Evolutionary conservation across 176 grass and related monocot species (phyloP), one percentile per base, ranked within the genome.

Genomic region (Thalia dealbata): DNA sequence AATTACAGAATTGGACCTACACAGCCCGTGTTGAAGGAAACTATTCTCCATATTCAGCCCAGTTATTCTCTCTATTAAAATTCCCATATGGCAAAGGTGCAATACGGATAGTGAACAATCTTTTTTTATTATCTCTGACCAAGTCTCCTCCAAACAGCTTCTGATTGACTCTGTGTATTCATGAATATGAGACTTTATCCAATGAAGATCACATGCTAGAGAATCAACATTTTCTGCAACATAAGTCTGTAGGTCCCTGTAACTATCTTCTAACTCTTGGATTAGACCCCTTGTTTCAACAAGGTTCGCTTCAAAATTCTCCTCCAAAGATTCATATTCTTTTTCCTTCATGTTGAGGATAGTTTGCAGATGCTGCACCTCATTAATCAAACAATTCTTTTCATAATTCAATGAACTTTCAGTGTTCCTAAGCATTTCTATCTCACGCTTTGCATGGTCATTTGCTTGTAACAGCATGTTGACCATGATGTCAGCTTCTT

Each of bases 61-160:
- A 71, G 83, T 97, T 74, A 97, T 81, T 84, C 89, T 90, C 65
- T 92, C 89, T 50, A 91, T 74, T 68, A 97, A 76, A 77, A 90
- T 92, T 26, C 89, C 89, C 89, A 97, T 92, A 69, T 97, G 89
- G 69, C 93, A 97, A 35, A 97, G 81, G 69, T 97, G 90, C 50
- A 97, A 82, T 14, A 92, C 87, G 51, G 93, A 97, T 78, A 97
- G 61, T 69, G 89, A 81, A 88, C 89, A 97, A 81, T 97, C 93
- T 84, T 92, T 97, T 81, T 81, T 80, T 63, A 97, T 92, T 44
- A 97, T 97, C 70, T 90, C 93, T 72, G 82, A 73, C 93, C 93
- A 97, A 67, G 76, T 97, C 45, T 89, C 87, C 70, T 88, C 89
- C 70, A 97, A 83, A 82, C 79, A 92, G 32, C 75, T 85, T 75